Evolutionary conservation across 1,284 basidiomycete species (phyloP).

Genomic region (Rhizopogon parksii): DNA sequence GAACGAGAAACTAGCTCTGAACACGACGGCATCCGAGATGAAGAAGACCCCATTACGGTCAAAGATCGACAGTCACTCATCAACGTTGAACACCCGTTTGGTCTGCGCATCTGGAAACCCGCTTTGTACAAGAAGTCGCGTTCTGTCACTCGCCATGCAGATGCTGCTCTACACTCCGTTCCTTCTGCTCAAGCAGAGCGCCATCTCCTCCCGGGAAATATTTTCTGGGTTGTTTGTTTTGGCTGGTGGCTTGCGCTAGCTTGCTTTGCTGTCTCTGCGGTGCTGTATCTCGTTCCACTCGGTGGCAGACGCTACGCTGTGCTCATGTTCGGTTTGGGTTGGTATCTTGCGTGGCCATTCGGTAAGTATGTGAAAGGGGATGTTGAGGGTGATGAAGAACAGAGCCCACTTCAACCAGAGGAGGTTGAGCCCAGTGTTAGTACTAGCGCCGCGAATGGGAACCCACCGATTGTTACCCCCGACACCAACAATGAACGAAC

Average conservation of each 20-base stretch:
- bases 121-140: constrained; percentile 98
- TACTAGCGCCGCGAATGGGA: constrained; percentile 26
- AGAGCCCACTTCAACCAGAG: constrained; percentile 27
- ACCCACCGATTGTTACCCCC: constrained; percentile 26
- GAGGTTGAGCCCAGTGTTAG: constrained; percentile 28
- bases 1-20: constrained; percentile 16
- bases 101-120: constrained; percentile 99
- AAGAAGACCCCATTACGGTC: constrained; percentile 89
- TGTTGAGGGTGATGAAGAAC: constrained; percentile 41
- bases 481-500: constrained; percentile 20
- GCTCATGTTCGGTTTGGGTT: constrained; percentile 88
- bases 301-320: constrained; percentile 83
- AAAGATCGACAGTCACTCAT: constrained; percentile 97
- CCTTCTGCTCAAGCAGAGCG: constrained; percentile 90
- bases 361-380: constrained; percentile 97
- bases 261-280: constrained; percentile 60
- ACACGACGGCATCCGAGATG: constrained; percentile 32
- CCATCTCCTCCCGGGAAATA: constrained; percentile 87
- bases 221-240: constrained; percentile 84
- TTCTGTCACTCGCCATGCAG: constrained; percentile 93
- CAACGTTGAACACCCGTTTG: constrained; percentile 99
- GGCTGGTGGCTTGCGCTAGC: constrained; percentile 86
- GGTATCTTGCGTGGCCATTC: constrained; percentile 98
- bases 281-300: constrained; percentile 70
- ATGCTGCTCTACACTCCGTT: constrained; percentile 86